phyloP scores from a whole-genome alignment of 768 basidiomycete species.

The Gautieria morchelliformis region DNA sequence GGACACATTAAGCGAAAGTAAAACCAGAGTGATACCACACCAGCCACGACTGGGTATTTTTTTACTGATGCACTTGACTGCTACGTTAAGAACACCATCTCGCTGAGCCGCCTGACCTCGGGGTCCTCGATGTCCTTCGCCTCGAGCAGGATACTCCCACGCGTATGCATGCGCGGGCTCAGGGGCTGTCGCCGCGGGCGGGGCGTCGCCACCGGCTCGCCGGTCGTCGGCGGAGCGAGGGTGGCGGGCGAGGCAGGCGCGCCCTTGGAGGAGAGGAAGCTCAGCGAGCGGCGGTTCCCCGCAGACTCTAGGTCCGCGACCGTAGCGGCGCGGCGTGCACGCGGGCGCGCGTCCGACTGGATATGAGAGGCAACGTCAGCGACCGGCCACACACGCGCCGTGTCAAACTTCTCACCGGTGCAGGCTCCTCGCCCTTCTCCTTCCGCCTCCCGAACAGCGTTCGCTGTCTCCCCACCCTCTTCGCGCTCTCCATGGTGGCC shows the following conservation, averaged over 20 bases:
- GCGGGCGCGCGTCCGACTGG: neutral
- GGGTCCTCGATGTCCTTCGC: constrained; percentile 51
- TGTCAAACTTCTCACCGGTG: too few relatives aligned
- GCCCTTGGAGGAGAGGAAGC: neutral
- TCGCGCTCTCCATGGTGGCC: neutral
- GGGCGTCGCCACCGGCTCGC: neutral
- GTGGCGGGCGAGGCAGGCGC: neutral
- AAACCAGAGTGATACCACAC: too few relatives aligned
- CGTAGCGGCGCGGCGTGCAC: neutral
- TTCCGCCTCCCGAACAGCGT: neutral
- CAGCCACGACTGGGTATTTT: too few relatives aligned
- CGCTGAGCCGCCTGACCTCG: constrained; percentile 59
- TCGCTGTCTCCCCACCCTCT: neutral
- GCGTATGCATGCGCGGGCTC: constrained; percentile 34
- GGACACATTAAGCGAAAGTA: too few relatives aligned
- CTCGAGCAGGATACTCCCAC: constrained; percentile 46
- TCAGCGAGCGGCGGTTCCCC: neutral
- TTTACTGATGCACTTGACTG: too few relatives aligned
- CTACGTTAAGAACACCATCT: constrained; percentile 50
- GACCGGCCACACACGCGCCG: too few relatives aligned
- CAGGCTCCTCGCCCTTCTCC: neutral
- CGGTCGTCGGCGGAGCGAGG: neutral
- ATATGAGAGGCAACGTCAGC: neutral
- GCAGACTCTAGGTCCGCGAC: neutral
- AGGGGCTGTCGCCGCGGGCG: neutral